Conservation (phyloP, 2,329 filamentous ascomycete species). For the Fusarium tanahbumbuense region DNA sequence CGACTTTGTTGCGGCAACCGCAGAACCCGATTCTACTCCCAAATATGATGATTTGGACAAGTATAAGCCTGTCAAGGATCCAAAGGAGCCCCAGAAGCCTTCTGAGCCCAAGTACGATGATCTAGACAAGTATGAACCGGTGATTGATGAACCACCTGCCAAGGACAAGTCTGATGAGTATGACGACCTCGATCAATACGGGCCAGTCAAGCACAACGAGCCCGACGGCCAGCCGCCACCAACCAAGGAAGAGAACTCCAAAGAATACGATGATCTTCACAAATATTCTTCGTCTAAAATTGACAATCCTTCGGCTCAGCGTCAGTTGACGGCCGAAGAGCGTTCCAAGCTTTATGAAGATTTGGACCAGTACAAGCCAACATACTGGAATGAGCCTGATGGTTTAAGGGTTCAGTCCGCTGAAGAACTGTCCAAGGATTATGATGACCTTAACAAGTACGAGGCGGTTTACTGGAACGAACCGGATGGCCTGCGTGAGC, state of each 20-base stretch:
- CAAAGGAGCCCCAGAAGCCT: constrained; percentile 29
- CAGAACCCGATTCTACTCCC: constrained; percentile 41
- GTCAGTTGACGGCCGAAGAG: constrained; percentile 49
- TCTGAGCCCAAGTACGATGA: constrained; percentile 48
- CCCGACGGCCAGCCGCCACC: constrained; percentile 39
- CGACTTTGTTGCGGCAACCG: constrained; percentile 40
- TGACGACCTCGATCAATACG: constrained; percentile 54
- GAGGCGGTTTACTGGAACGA: constrained; percentile 48
- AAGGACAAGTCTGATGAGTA: constrained; percentile 48
- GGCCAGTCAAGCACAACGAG: constrained; percentile 50
- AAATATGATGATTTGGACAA: constrained; percentile 51
- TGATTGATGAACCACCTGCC: constrained; percentile 45
- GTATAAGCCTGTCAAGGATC: constrained; percentile 52
- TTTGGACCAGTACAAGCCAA: constrained; percentile 53
- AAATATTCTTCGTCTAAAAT: constrained; percentile 49
- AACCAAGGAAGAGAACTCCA: constrained; percentile 45
- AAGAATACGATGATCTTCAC: constrained; percentile 54
- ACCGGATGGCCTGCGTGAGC: constrained; percentile 47
- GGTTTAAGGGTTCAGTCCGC: constrained; percentile 46
- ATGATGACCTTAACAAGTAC: constrained; percentile 53
- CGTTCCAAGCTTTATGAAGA: constrained; percentile 55
- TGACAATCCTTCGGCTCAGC: constrained; percentile 46
- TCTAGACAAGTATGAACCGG: constrained; percentile 53
- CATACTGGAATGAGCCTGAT: constrained; percentile 52
- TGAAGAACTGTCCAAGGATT: constrained; percentile 53